Percentiles rank a stretch among this genome's conserved stretches.
phyloP scores from a whole-genome alignment of 495 filamentous ascomycete genomes.

The Xylona heveae region DNA sequence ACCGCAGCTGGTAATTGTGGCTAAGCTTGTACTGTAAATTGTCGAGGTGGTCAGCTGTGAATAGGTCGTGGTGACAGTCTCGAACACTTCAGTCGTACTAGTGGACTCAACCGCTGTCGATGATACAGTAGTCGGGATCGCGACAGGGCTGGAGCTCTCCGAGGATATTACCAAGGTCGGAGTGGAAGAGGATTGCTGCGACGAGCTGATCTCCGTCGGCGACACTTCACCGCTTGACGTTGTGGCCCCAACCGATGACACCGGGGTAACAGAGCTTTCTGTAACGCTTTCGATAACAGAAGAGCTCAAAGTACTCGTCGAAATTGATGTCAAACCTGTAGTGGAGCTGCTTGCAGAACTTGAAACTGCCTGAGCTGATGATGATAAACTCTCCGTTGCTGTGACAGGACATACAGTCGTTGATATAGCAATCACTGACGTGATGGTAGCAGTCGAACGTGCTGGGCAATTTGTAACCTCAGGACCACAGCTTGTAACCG shows the following conservation, averaged over 20 bases:
- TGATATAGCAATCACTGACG: conserved; percentile 31
- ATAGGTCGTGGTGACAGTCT: not conserved
- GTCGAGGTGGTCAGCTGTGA: conserved; percentile 12
- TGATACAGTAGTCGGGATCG: not conserved
- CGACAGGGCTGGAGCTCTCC: conserved; percentile 2
- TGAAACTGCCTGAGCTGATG: not conserved
- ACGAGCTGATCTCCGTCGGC: not conserved
- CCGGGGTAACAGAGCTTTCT: too few species aligned
- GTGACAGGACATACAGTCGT: conserved; percentile 38
- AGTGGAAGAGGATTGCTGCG: conserved; percentile 1
- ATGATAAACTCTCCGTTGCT: conserved; percentile 10
- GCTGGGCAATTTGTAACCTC: conserved; percentile 38
- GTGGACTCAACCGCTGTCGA: not conserved
- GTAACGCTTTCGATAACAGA: too few species aligned
- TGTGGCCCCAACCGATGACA: not conserved
- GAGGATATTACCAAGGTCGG: not conserved
- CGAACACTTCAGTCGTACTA: not conserved
- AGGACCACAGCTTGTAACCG: conserved; percentile 32
- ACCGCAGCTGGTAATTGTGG: conserved; percentile 15
- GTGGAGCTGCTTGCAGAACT: not conserved
- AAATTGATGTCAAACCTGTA: not conserved
- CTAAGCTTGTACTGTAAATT: conserved; percentile 13
- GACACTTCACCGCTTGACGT: not conserved
- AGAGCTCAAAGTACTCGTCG: not conserved
- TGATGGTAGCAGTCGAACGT: conserved; percentile 26